phyloP scores from a whole-genome alignment of 805 yeast species.

The Saccharomycopsis schoenii region DNA sequence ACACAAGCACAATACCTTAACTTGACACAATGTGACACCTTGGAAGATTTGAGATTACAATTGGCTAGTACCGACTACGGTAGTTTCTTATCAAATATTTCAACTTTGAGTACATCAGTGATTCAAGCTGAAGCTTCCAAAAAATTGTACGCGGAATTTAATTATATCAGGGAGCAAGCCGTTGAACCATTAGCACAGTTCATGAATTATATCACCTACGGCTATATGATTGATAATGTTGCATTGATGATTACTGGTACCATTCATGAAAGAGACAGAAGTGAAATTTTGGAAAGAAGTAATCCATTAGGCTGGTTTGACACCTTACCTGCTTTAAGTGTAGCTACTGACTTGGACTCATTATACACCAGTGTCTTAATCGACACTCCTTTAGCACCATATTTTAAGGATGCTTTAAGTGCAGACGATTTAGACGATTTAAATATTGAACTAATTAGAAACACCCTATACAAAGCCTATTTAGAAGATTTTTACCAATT shows the following conservation, averaged over 20 bases:
- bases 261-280: conserved; percentile 84
- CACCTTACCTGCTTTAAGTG: conserved; percentile 87
- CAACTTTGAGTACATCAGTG: conserved; percentile 73
- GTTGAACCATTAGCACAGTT: conserved; percentile 71
- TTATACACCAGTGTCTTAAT: conserved; percentile 84
- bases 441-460: conserved; percentile 90
- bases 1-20: conserved; percentile 76
- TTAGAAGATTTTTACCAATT: conserved; percentile 77
- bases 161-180: conserved; percentile 76
- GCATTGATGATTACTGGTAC: conserved; percentile 95
- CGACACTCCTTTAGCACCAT: conserved; percentile 96
- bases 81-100: conserved; percentile 71
- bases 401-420: conserved; percentile 79
- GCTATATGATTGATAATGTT: conserved; percentile 97
- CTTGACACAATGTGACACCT: conserved; percentile 88
- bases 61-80: conserved; percentile 95
- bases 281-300: conserved; percentile 81
- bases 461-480: conserved; percentile 85
- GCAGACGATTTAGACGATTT: conserved; percentile 85
- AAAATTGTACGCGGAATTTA: conserved; percentile 74
- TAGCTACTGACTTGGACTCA: conserved; percentile 92
- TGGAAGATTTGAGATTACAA: conserved; percentile 91
- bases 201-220: conserved; percentile 87
- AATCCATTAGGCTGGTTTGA: conserved; percentile 99
- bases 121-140: conserved; percentile 71